Percentiles rank a stretch among this genome's conserved stretches.
These are phyloP conservation scores for Letharia lupina DNA, from an alignment of 495 filamentous ascomycete genomes.

Conservation along the genomic window DNA sequence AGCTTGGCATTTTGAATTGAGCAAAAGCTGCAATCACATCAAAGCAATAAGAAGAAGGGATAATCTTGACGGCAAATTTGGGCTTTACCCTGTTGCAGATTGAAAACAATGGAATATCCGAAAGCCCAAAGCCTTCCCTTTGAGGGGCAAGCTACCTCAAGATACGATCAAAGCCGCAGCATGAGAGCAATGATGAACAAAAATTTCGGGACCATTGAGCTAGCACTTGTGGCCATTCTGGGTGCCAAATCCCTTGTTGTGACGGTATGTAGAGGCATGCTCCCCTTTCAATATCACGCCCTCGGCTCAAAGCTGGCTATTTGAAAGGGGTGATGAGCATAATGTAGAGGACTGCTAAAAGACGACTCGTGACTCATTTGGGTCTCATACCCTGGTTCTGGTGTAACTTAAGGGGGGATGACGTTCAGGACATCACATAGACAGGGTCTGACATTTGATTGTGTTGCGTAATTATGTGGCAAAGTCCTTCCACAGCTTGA, in stretches of 20 bases:
- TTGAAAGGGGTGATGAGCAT: not conserved
- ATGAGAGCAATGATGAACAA: too few relatives aligned
- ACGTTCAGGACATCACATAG: not conserved
- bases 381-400: too few relatives aligned
- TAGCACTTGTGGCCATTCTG: not conserved
- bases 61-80: too few relatives aligned
- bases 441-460: not conserved
- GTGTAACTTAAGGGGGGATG: not conserved
- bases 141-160: too few relatives aligned
- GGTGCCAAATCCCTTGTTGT: not conserved
- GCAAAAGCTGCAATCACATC: too few relatives aligned
- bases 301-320: not conserved
- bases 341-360: not conserved
- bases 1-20: too few relatives aligned
- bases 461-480: not conserved
- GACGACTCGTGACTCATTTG: not conserved
- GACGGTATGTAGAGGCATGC: not conserved
- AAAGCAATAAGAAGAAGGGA: too few relatives aligned
- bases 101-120: too few relatives aligned
- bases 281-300: not conserved
- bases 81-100: too few relatives aligned
- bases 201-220: not conserved
- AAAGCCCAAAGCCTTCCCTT: too few relatives aligned
- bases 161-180: too few relatives aligned
- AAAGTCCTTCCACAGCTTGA: not conserved